These are phyloP conservation scores for Sisymbrium irio DNA, from an alignment of 345 rosid genomes.

Conservation along the genomic window DNA sequence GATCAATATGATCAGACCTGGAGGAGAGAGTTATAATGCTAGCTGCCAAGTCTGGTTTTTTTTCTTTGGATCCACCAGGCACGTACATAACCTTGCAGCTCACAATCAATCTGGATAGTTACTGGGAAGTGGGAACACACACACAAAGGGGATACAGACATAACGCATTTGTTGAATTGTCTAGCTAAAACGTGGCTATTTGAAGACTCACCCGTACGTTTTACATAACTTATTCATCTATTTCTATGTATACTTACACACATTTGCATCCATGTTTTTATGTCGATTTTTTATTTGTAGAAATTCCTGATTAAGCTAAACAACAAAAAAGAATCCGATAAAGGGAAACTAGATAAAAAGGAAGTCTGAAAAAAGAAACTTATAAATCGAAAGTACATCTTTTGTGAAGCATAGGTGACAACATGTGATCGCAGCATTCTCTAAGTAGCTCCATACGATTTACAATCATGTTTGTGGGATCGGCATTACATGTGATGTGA, in stretches of 20 bases:
- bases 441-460: constrained; percentile 5
- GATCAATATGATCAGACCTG: too few relatives aligned
- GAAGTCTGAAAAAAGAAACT: background rate
- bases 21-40: too few relatives aligned
- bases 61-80: too few relatives aligned
- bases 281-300: background rate
- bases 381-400: background rate
- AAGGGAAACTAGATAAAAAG: background rate
- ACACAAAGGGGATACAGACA: too few relatives aligned
- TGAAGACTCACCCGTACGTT: too few relatives aligned
- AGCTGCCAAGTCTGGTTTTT: too few relatives aligned
- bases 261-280: background rate
- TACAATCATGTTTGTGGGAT: constrained; percentile 24
- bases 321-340: background rate
- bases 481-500: constrained; percentile 21
- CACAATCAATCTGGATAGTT: too few relatives aligned
- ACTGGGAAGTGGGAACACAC: too few relatives aligned
- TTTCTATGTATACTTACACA: background rate
- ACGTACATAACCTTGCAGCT: too few relatives aligned
- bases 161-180: too few relatives aligned
- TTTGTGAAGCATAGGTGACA: constrained; percentile 22
- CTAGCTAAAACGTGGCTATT: too few relatives aligned
- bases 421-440: constrained; percentile 21
- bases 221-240: too few relatives aligned
- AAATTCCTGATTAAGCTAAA: constrained; percentile 15